A percentile compares a stretch with the other conserved stretches of the same genome.
phyloP scores from a whole-genome alignment of 148 eudicot genomes.

The Rhododendron vialii region DNA sequence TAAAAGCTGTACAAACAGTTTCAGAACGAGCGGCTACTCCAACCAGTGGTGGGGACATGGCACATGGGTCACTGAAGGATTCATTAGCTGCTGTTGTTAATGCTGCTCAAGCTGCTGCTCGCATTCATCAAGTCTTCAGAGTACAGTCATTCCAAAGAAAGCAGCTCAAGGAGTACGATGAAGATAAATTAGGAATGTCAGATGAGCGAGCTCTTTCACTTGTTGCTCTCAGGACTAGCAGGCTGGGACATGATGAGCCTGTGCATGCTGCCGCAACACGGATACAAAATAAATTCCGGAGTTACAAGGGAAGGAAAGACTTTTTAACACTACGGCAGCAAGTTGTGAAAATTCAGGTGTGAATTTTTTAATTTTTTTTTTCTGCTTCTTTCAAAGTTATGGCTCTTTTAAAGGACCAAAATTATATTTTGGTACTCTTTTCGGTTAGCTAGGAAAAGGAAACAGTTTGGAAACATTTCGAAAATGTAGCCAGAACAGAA shows the following conservation, averaged over 20 bases:
- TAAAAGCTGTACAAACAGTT: slow-evolving; percentile 40
- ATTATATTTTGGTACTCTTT: neutral
- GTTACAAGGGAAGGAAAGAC: slow-evolving; percentile 75
- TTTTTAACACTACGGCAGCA: slow-evolving; percentile 53
- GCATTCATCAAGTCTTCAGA: slow-evolving; percentile 79
- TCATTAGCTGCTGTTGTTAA: slow-evolving; percentile 80
- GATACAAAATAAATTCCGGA: slow-evolving; percentile 71
- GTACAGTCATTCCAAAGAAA: slow-evolving; percentile 77
- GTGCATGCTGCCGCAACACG: slow-evolving; percentile 60
- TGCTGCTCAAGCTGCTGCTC: slow-evolving; percentile 88
- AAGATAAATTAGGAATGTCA: slow-evolving; percentile 30
- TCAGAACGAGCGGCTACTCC: slow-evolving; percentile 54
- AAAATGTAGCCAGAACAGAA: neutral
- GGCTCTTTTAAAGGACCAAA: neutral
- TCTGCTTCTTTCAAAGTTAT: neutral
- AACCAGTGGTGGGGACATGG: slow-evolving; percentile 36
- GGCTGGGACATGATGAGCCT: slow-evolving; percentile 45
- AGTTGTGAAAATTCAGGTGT: slow-evolving; percentile 83
- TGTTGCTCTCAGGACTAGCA: slow-evolving; percentile 40
- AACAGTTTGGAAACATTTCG: neutral
- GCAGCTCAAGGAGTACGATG: slow-evolving; percentile 43
- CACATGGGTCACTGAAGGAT: slow-evolving; percentile 67
- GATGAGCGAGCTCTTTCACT: slow-evolving; percentile 66
- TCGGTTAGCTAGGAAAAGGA: neutral
- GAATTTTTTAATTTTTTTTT: too few species aligned